These are phyloP conservation scores for Microsporum ferrugineum DNA, from an alignment of 2,329 filamentous ascomycete species.

Conservation along the genomic window DNA sequence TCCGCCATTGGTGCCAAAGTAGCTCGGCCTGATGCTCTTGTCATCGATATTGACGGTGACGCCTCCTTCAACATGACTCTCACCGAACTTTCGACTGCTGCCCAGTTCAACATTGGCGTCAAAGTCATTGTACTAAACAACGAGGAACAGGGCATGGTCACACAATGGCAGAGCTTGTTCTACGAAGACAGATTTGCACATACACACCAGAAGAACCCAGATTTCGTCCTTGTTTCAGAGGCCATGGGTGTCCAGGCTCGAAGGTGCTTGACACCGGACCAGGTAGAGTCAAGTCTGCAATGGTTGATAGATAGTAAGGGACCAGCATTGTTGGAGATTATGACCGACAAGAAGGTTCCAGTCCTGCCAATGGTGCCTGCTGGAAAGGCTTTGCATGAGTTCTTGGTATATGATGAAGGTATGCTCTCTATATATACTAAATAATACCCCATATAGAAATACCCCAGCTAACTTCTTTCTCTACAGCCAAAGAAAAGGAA, in stretches of 20 bases:
- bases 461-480: conserved; percentile 7
- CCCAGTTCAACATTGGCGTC: conserved; percentile 91
- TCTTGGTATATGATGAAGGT: conserved; percentile 76
- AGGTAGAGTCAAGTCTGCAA: conserved; percentile 64
- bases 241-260: conserved; percentile 78
- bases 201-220: conserved; percentile 89
- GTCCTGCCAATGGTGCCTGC: conserved; percentile 96
- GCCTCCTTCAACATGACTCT: conserved; percentile 99
- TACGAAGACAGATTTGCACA: conserved; percentile 88
- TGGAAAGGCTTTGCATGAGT: conserved; percentile 80
- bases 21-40: conserved; percentile 64
- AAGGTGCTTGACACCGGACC: conserved; percentile 60
- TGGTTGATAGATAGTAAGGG: conserved; percentile 86
- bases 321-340: conserved; percentile 83
- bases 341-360: conserved; percentile 68
- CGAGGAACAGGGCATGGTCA: conserved; percentile 97
- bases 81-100: conserved; percentile 83
- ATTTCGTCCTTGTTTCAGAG: conserved; percentile 86
- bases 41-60: conserved; percentile 93
- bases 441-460: conserved; percentile 1
- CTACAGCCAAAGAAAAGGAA: conserved; percentile 54
- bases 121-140: conserved; percentile 95
- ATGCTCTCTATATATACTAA: conserved; percentile 25
- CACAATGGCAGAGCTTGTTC: conserved; percentile 96
- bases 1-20: conserved; percentile 95